Percentiles rank a stretch among this genome's conserved stretches.
Evolutionary conservation across 495 filamentous ascomycete species (phyloP).

Genomic region (Podospora pseudocomata): DNA sequence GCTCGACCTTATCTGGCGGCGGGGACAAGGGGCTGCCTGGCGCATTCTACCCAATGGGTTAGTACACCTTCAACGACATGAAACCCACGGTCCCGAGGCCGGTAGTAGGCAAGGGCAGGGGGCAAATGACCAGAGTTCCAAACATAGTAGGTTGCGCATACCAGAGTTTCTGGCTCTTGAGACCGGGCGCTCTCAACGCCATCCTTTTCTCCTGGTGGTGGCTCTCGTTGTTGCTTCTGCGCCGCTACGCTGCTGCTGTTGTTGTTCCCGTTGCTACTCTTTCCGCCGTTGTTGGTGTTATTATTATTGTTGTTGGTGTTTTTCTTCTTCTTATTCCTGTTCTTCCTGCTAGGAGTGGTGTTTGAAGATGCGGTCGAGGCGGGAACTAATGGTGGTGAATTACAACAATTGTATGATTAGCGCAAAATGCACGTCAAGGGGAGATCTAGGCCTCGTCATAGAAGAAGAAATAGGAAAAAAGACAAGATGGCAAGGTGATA

Average conservation of each 20-base stretch:
- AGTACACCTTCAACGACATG: neutral
- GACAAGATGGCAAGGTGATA: neutral
- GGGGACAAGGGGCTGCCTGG: neutral
- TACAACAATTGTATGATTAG: slow-evolving; percentile 21
- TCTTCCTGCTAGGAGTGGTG: slow-evolving; percentile 19
- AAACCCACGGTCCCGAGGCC: neutral
- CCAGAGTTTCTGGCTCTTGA: slow-evolving; percentile 31
- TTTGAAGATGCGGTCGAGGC: slow-evolving; percentile 12
- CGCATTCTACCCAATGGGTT: neutral
- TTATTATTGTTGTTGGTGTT: slow-evolving; percentile 58
- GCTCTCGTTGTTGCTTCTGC: slow-evolving; percentile 4
- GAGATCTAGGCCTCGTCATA: neutral
- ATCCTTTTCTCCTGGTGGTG: slow-evolving; percentile 31
- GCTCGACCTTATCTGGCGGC: neutral
- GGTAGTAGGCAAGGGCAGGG: neutral
- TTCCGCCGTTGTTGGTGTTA: slow-evolving; percentile 38
- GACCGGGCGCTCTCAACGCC: slow-evolving; percentile 31
- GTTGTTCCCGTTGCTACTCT: slow-evolving; percentile 7
- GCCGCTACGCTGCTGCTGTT: neutral
- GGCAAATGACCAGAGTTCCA: slow-evolving; percentile 12
- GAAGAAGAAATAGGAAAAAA: slow-evolving; percentile 12
- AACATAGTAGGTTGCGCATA: slow-evolving; percentile 23
- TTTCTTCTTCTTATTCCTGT: slow-evolving; percentile 58
- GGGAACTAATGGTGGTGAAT: slow-evolving; percentile 12
- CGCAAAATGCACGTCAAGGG: slow-evolving; percentile 14